These are phyloP conservation scores for Elongisporangium prolatum DNA, from an alignment of 352 stramenopile genomes.

Conservation along the genomic window DNA sequence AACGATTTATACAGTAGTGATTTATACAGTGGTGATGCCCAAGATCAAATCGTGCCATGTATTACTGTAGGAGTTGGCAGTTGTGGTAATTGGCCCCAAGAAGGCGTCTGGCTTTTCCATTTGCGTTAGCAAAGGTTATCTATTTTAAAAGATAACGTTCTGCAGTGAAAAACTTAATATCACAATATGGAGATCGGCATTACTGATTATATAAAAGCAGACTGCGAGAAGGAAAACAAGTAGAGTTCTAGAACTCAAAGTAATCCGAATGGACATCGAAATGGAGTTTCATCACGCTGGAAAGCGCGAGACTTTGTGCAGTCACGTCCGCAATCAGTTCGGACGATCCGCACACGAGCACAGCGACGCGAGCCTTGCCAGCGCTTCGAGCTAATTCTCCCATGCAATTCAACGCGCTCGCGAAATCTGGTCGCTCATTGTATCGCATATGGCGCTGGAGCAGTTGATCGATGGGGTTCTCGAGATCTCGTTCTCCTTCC, in stretches of 20 bases:
- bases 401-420: conserved; percentile 13
- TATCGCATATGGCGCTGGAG: conserved; percentile 17
- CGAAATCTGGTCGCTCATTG: conserved; percentile 20
- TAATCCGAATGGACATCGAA: conserved; percentile 40
- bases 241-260: conserved; percentile 33
- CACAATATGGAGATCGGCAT: no score
- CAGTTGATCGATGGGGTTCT: conserved; percentile 16
- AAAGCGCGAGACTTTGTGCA: conserved; percentile 12
- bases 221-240: no score
- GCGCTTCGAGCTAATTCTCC: conserved; percentile 22
- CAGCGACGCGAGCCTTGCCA: conserved; percentile 26
- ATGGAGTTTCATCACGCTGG: conserved; percentile 18
- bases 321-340: conserved; percentile 29
- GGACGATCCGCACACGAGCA: conserved; percentile 34
- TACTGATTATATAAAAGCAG: no score
- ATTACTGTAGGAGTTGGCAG: no score
- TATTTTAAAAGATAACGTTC: no score
- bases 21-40: no score
- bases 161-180: no score
- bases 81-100: no score
- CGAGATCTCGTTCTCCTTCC: conserved; percentile 20
- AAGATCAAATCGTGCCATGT: no score
- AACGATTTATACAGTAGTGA: no score
- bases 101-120: no score
- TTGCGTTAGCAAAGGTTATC: no score